A percentile compares a stretch with the other conserved stretches of the same genome.
Evolutionary conservation across 164 flowering plant genomes (phyloP).

Genomic region (Cinnamomum micranthum): DNA sequence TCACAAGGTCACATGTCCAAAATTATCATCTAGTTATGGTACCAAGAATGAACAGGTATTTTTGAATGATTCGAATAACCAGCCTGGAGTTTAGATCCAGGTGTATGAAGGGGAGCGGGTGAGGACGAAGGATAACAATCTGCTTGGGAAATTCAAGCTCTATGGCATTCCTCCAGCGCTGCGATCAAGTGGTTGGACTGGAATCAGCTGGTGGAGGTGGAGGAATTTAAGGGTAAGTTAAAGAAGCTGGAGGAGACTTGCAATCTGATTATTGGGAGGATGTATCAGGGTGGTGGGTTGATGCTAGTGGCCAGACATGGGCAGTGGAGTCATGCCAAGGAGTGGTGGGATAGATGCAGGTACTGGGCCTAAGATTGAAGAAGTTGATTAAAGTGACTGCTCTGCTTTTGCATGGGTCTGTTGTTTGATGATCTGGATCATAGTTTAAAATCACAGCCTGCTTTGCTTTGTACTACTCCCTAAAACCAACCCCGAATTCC

Average conservation of each 20-base stretch:
- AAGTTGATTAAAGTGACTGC: constrained; percentile 12
- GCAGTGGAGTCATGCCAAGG: constrained; percentile 23
- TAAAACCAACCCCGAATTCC: too few species aligned
- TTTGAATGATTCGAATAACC: constrained; percentile 34
- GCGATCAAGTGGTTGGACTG: constrained; percentile 9
- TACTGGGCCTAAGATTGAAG: constrained; percentile 24
- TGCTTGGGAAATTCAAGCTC: constrained; percentile 24
- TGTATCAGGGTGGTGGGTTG: constrained; percentile 11
- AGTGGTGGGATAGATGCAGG: constrained; percentile 5
- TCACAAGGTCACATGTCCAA: too few species aligned
- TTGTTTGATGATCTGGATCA: too few species aligned
- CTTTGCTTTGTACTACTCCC: too few species aligned
- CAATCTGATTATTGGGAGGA: constrained; percentile 3
- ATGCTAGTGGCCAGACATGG: constrained; percentile 15
- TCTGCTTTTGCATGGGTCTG: too few species aligned
- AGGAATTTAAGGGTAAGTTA: constrained; percentile 7
- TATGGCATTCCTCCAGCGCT: constrained; percentile 35
- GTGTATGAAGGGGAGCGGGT: constrained; percentile 42
- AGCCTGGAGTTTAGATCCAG: constrained; percentile 32
- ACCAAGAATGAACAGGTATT: constrained; percentile 26
- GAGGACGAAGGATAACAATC: constrained; percentile 22
- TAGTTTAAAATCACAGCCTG: too few species aligned
- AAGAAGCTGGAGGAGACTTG: constrained; percentile 9
- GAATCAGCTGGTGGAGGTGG: constrained; percentile 9
- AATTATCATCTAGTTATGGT: too few species aligned